A percentile compares a stretch with the other conserved stretches of the same genome.
Evolutionary conservation across 257 asterid species (phyloP).

Genomic region (Solanum tacnaense): DNA sequence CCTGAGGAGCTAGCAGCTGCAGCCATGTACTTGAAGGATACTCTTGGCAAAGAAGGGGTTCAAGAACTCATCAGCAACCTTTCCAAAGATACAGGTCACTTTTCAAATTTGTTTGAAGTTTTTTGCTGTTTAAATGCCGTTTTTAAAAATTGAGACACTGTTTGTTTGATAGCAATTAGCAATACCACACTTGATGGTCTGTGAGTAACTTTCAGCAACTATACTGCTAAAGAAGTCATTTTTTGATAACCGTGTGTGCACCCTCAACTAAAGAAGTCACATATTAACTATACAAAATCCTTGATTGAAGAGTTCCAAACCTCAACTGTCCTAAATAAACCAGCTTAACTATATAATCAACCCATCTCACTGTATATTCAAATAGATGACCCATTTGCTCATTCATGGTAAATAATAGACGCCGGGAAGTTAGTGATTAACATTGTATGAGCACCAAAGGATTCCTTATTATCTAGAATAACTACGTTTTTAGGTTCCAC

Average conservation of each 20-base stretch:
- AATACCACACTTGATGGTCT: neutral
- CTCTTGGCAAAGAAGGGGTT: constrained; percentile 75
- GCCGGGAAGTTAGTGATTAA: neutral
- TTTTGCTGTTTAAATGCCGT: neutral
- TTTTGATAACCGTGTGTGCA: neutral
- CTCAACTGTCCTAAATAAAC: neutral
- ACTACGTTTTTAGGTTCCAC: neutral
- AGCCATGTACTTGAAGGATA: constrained; percentile 65
- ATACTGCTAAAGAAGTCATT: neutral
- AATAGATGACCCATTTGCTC: neutral
- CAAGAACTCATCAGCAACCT: constrained; percentile 76
- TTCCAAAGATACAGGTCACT: constrained; percentile 68
- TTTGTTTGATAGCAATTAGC: neutral
- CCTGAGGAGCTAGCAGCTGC: constrained; percentile 89
- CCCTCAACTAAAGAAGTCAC: neutral
- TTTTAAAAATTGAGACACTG: neutral
- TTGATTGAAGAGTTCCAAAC: neutral
- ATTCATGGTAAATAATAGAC: neutral
- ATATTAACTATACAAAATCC: neutral
- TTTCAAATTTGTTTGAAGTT: neutral
- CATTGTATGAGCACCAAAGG: neutral
- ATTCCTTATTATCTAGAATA: neutral
- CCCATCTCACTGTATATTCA: neutral
- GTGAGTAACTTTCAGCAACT: neutral
- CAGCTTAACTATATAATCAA: neutral